Base-by-base conservation (phyloP, 495 filamentous ascomycete genomes). In the Neurospora discreta region DNA sequence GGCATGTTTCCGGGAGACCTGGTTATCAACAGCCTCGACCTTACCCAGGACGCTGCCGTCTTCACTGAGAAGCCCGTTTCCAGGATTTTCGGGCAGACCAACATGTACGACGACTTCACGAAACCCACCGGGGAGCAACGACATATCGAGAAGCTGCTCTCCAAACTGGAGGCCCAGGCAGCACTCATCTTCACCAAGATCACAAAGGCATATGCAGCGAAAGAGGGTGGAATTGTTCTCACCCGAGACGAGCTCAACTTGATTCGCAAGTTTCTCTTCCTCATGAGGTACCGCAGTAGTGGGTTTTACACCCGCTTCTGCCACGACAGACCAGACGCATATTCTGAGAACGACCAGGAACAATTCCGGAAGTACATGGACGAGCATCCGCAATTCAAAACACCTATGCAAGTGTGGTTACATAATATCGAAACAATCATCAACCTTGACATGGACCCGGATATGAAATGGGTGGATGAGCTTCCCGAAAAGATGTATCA, bases 201-300 rank as follows among this genome's bases (percentile, higher is more conserved):
- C 65, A 73, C 72, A 70, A 77, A 82, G 68, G 76, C 78, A 2
- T 75, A 72, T 33, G 74, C 77, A 60, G n/a, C 73, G 16, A 73
- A 75, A 1, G 69, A 79, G 7, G n/a, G 41, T 0, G 74, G 41
- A 1, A 40, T 85, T 5, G 80, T 75, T 75, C 71, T 87, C 11
- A 78, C 75, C 10, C 81, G 85, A 5, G 46, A 52, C 6, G 81
- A 88, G 58, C 76, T 76, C 67, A 75, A 86, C 71, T 30, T 74
- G 6, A 70, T 88, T 30, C 82, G 86, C 71, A 87, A 85, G 69
- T 88, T 88, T 71, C 77, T 88, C 18, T 87, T 87, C 76, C 77
- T 88, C 20, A 83, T 88, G 78, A 84, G 83, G 68, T 87, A 85
- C 71, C 83, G 87, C 23, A 75, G 74, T 46, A 46, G 44, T 1